Conservation (phyloP, 805 yeast species). For the Candida sphagnicola region DNA sequence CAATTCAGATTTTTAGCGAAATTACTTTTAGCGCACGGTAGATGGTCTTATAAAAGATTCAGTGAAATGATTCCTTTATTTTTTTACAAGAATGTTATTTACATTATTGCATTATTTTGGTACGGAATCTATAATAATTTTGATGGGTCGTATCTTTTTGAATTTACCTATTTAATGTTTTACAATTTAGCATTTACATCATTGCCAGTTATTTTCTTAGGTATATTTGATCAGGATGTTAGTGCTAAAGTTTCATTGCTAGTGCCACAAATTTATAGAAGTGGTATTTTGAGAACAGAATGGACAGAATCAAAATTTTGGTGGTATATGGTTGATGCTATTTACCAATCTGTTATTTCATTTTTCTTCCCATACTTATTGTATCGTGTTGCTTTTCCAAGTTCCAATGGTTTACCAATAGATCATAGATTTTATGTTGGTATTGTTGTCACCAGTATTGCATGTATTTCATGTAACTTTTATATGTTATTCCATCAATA, state of each 20-base stretch:
- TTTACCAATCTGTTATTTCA: slow-evolving; percentile 68
- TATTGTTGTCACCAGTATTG: slow-evolving; percentile 58
- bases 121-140: slow-evolving; percentile 69
- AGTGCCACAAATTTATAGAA: slow-evolving; percentile 71
- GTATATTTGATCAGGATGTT: slow-evolving; percentile 80
- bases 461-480: slow-evolving; percentile 63
- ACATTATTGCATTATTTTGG: slow-evolving; percentile 74
- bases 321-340: slow-evolving; percentile 73
- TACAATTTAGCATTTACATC: slow-evolving; percentile 83
- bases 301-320: slow-evolving; percentile 68
- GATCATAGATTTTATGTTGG: slow-evolving; percentile 78
- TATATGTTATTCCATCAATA: slow-evolving; percentile 65
- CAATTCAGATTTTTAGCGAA: slow-evolving; percentile 72
- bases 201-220: slow-evolving; percentile 72
- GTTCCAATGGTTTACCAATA: slow-evolving; percentile 49
- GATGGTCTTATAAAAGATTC: slow-evolving; percentile 82
- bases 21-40: slow-evolving; percentile 70
- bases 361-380: slow-evolving; percentile 70
- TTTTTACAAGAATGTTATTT: slow-evolving; percentile 75
- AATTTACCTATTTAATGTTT: slow-evolving; percentile 76
- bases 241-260: slow-evolving; percentile 61
- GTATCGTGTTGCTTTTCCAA: slow-evolving; percentile 26
- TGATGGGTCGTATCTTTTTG: slow-evolving; percentile 77
- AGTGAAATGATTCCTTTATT: slow-evolving; percentile 82
- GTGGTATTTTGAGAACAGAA: slow-evolving; percentile 69